A percentile compares a stretch with the other conserved stretches of the same genome.
phyloP scores from a whole-genome alignment of 2,329 filamentous ascomycete genomes.

The Curvularia verruculosa region DNA sequence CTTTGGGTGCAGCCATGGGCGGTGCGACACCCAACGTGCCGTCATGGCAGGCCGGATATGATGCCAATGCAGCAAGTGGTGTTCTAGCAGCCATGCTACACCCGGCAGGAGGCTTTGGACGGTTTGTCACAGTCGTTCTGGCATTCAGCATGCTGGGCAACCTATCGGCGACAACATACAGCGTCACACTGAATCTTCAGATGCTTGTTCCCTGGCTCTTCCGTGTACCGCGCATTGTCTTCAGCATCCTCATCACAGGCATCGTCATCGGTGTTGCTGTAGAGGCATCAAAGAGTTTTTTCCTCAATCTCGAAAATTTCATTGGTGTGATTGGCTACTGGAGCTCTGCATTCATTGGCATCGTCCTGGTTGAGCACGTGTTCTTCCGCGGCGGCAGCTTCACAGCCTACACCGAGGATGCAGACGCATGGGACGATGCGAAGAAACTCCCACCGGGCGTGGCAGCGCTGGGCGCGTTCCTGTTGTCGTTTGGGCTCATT shows the following conservation, averaged over 20 bases:
- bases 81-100: slow-evolving; percentile 65
- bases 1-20: slow-evolving; percentile 68
- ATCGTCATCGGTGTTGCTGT: slow-evolving; percentile 66
- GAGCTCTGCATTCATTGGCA: slow-evolving; percentile 43
- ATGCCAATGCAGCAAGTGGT: slow-evolving; percentile 62
- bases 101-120: slow-evolving; percentile 65
- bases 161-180: slow-evolving; percentile 65
- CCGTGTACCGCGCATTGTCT: slow-evolving; percentile 63
- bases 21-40: slow-evolving; percentile 63
- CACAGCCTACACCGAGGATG: slow-evolving; percentile 46
- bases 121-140: slow-evolving; percentile 66
- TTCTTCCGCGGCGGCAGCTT: slow-evolving; percentile 46
- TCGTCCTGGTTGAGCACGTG: slow-evolving; percentile 47
- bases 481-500: slow-evolving; percentile 55
- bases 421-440: slow-evolving; percentile 49
- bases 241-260: slow-evolving; percentile 63
- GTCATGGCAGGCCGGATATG: slow-evolving; percentile 62
- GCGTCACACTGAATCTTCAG: slow-evolving; percentile 69
- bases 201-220: slow-evolving; percentile 64
- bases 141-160: slow-evolving; percentile 62
- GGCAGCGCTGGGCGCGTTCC: slow-evolving; percentile 49
- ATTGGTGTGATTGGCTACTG: slow-evolving; percentile 47
- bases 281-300: slow-evolving; percentile 62
- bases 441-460: slow-evolving; percentile 50
- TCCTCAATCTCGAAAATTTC: slow-evolving; percentile 58